A percentile compares a stretch with the other conserved stretches of the same genome.
Evolutionary conservation across 805 yeast genomes (phyloP).

Genomic region (Pichia eremophila): DNA sequence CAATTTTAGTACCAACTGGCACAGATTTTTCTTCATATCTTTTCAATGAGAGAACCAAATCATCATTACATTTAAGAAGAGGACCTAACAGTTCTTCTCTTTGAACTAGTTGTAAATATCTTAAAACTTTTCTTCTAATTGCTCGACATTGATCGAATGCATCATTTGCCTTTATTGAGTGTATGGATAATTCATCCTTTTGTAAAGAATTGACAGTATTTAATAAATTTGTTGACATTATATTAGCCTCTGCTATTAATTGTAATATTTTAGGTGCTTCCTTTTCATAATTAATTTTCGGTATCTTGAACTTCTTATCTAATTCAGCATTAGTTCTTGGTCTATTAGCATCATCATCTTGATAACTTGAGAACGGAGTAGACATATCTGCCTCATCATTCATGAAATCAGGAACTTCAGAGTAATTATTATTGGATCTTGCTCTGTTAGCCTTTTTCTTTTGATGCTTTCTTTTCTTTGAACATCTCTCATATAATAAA

Average conservation of each 20-base stretch:
- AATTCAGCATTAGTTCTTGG: conserved; percentile 26
- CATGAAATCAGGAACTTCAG: conserved; percentile 34
- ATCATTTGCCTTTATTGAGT: conserved; percentile 49
- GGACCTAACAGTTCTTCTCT: conserved; percentile 85
- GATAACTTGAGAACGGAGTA: conserved; percentile 25
- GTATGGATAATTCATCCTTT: conserved; percentile 47
- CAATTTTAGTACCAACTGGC: conserved; percentile 20
- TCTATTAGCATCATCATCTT: conserved; percentile 8
- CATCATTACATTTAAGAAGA: conserved; percentile 83
- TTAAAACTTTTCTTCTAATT: conserved; percentile 66
- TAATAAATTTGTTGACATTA: conserved; percentile 59
- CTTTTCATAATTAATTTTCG: conserved; percentile 55
- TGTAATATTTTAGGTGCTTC: conserved; percentile 66
- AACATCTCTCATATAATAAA: conserved; percentile 29
- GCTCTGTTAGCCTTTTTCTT: background rate
- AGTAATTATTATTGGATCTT: background rate
- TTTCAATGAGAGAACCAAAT: conserved; percentile 65
- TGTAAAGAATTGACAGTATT: conserved; percentile 44
- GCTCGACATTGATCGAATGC: conserved; percentile 68
- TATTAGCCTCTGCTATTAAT: conserved; percentile 65
- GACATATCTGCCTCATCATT: conserved; percentile 41
- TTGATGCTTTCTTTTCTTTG: background rate
- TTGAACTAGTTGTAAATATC: conserved; percentile 76
- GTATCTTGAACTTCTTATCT: conserved; percentile 49
- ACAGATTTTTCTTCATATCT: conserved; percentile 51